These are phyloP conservation scores for Saccharum spontaneum DNA, from an alignment of 176 grass and related monocot species.

Conservation along the genomic window DNA sequence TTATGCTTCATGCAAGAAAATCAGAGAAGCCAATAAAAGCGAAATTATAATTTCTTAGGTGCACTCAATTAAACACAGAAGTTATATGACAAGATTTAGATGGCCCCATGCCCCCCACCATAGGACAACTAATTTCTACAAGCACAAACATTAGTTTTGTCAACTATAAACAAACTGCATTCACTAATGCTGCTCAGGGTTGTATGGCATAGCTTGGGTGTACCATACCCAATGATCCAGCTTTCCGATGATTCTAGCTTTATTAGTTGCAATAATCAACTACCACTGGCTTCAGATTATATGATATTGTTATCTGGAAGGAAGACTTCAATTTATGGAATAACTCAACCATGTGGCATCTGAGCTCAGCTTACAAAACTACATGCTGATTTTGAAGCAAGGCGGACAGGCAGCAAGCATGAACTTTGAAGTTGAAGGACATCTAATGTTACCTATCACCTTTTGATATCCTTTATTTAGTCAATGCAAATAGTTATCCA, in stretches of 20 bases:
- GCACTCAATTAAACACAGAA: not conserved
- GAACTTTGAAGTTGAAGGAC: not conserved
- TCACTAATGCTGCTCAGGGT: not conserved
- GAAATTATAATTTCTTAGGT: not conserved
- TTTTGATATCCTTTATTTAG: constrained; percentile 7
- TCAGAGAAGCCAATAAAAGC: not conserved
- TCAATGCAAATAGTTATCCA: not conserved
- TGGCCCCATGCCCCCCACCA: not conserved
- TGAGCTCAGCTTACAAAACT: not conserved
- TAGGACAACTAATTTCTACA: constrained; percentile 3
- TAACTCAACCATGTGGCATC: not conserved
- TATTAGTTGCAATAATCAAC: not conserved
- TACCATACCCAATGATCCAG: not conserved
- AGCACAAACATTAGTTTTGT: not conserved
- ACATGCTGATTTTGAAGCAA: not conserved
- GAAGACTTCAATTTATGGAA: not conserved
- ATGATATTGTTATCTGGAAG: not conserved
- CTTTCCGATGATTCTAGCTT: not conserved
- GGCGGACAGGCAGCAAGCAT: not conserved
- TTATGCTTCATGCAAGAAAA: not conserved
- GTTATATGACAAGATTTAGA: not conserved
- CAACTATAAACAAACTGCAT: not conserved
- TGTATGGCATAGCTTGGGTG: not conserved
- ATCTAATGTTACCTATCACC: not conserved
- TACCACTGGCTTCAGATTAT: not conserved